A percentile compares a stretch with the other conserved stretches of the same genome.
Evolutionary conservation across 352 stramenopile species (phyloP).

Genomic region (Phytophthora pisi): DNA sequence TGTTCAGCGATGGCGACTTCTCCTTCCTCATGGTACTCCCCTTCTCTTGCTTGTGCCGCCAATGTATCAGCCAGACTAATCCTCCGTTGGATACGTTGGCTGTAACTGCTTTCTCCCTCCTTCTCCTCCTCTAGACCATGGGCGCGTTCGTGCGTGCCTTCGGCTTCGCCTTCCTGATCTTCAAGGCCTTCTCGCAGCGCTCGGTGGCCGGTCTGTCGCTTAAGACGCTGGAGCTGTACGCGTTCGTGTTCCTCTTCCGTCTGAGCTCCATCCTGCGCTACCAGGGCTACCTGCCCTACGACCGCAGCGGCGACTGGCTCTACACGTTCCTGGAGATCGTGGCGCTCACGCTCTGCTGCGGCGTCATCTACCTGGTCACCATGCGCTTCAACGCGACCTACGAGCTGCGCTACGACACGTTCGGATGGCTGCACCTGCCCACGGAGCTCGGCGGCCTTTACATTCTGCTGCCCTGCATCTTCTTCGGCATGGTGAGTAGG

Average conservation of each 20-base stretch:
- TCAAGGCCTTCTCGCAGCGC: slow-evolving; percentile 94
- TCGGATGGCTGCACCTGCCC: slow-evolving; percentile 91
- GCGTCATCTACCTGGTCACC: slow-evolving; percentile 92
- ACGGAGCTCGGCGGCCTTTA: slow-evolving; percentile 86
- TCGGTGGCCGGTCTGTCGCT: slow-evolving; percentile 93
- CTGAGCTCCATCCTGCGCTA: slow-evolving; percentile 97
- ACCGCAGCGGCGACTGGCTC: slow-evolving; percentile 97
- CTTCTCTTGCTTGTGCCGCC: no score
- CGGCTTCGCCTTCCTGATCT: slow-evolving; percentile 93
- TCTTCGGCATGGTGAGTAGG: slow-evolving; percentile 79
- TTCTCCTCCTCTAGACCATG: slow-evolving; percentile 66
- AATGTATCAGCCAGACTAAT: background rate
- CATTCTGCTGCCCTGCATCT: slow-evolving; percentile 87
- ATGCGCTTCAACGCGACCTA: slow-evolving; percentile 96
- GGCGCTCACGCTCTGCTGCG: slow-evolving; percentile 87
- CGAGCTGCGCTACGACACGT: slow-evolving; percentile 95
- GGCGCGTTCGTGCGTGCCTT: slow-evolving; percentile 91
- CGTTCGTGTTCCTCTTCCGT: slow-evolving; percentile 96
- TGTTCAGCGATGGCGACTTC: slow-evolving; percentile 98
- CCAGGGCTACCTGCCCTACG: slow-evolving; percentile 95
- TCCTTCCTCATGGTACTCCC: slow-evolving; percentile 96
- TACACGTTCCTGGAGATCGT: slow-evolving; percentile 97
- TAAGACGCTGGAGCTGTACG: slow-evolving; percentile 98
- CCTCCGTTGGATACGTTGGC: background rate
- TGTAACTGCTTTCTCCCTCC: background rate